Evolutionary conservation across 129 eudicot genomes (phyloP).

Genomic region (Apium graveolens): DNA sequence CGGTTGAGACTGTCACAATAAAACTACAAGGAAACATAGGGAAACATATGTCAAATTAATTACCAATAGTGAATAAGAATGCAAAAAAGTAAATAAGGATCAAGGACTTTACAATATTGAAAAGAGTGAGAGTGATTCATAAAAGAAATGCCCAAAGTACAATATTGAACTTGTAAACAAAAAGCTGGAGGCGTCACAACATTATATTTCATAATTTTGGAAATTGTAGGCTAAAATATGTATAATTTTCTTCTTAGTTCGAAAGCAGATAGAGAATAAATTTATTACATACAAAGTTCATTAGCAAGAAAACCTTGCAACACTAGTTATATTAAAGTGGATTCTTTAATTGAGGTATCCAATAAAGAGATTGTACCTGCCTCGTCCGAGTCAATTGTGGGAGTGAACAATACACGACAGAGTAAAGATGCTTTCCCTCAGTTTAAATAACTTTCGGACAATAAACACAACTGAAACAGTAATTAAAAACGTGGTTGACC

Average conservation of each 20-base stretch:
- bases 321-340: neutral
- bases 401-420: conserved; percentile 95
- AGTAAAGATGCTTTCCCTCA: conserved; percentile 66
- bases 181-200: neutral
- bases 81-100: conserved; percentile 8
- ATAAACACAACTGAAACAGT: too few species aligned
- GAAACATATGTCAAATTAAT: too few species aligned
- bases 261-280: neutral
- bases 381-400: conserved; percentile 87
- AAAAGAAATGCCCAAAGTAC: neutral
- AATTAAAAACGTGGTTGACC: too few species aligned
- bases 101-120: neutral
- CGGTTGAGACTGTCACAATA: too few species aligned
- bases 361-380: conserved; percentile 46
- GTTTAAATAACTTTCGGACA: conserved; percentile 61
- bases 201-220: neutral
- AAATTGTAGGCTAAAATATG: neutral
- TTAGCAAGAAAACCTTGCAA: neutral
- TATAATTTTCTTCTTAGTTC: neutral
- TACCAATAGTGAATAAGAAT: too few species aligned
- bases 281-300: neutral
- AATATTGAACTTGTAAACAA: neutral
- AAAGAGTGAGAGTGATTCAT: neutral
- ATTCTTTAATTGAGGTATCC: neutral
- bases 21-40: too few species aligned